These are phyloP conservation scores for Hypseocharis bilobata DNA, from an alignment of 441 rosid species.

Conservation along the genomic window DNA sequence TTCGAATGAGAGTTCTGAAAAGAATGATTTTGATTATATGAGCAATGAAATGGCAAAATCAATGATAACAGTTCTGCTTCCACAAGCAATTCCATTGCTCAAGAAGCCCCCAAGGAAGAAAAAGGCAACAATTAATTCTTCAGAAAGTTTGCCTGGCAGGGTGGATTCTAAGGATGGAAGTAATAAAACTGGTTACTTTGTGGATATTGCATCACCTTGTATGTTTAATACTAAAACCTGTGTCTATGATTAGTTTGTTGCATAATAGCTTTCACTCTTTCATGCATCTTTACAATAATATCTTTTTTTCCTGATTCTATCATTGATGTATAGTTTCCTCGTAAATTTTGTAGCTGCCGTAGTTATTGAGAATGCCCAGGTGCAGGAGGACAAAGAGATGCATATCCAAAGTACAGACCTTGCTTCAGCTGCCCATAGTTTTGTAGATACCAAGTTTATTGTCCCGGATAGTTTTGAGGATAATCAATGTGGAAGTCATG, in stretches of 20 bases:
- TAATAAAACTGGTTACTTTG: slow-evolving; percentile 22
- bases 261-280: background rate
- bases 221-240: slow-evolving; percentile 17
- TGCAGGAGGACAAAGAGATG: slow-evolving; percentile 22
- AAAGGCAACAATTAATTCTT: slow-evolving; percentile 18
- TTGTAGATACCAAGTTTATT: slow-evolving; percentile 27
- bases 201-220: slow-evolving; percentile 29
- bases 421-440: slow-evolving; percentile 22
- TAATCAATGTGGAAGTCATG: slow-evolving; percentile 25
- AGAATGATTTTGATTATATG: slow-evolving; percentile 42
- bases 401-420: slow-evolving; percentile 25
- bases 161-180: slow-evolving; percentile 23
- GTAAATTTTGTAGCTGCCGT: slow-evolving; percentile 30
- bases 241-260: slow-evolving; percentile 10
- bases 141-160: slow-evolving; percentile 21
- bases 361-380: slow-evolving; percentile 18
- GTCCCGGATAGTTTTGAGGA: slow-evolving; percentile 46
- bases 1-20: slow-evolving; percentile 37
- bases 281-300: background rate
- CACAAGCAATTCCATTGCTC: slow-evolving; percentile 81
- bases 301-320: too few relatives aligned
- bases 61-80: slow-evolving; percentile 81
- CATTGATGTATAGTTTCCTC: slow-evolving; percentile 11
- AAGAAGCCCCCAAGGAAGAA: slow-evolving; percentile 41
- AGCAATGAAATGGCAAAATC: slow-evolving; percentile 51